These are phyloP conservation scores for Dendrothele bispora DNA, from an alignment of 768 basidiomycete species.

Conservation along the genomic window DNA sequence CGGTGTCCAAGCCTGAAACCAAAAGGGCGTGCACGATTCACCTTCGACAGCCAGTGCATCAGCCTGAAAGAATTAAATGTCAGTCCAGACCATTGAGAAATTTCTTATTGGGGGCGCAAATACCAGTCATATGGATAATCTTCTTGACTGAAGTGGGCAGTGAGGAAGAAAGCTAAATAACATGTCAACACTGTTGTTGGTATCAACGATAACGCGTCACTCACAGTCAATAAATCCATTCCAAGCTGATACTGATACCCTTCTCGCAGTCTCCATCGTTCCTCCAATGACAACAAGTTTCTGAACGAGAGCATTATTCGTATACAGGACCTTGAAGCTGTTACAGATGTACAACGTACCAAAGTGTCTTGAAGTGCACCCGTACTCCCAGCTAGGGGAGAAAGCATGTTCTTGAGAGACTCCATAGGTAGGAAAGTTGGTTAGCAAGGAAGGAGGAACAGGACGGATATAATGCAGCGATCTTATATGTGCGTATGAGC, in stretches of 20 bases:
- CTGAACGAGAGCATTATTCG: conserved; percentile 34
- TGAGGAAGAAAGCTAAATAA: conserved; percentile 76
- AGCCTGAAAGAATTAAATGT: conserved; percentile 47
- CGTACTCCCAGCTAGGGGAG: conserved; percentile 67
- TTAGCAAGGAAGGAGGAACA: conserved; percentile 23
- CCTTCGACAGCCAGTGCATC: conserved; percentile 90
- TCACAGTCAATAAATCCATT: conserved; percentile 87
- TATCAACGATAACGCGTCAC: conserved; percentile 17
- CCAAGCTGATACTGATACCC: conserved; percentile 83
- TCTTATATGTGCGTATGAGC: conserved; percentile 32
- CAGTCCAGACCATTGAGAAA: conserved; percentile 11
- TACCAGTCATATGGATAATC: conserved; percentile 89
- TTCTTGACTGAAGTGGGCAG: conserved; percentile 85
- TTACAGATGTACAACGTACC: conserved; percentile 39
- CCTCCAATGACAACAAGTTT: conserved; percentile 91
- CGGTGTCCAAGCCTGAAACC: conserved; percentile 10
- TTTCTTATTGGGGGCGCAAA: no score
- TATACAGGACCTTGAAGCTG: conserved; percentile 2
- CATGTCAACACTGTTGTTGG: conserved; percentile 1
- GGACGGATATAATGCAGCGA: conserved; percentile 37
- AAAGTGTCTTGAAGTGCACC: conserved; percentile 78
- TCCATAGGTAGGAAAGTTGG: conserved; percentile 51
- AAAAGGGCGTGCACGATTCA: conserved; percentile 25
- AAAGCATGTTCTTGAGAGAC: conserved; percentile 65
- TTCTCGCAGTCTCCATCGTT: conserved; percentile 82